A percentile compares a stretch with the other conserved stretches of the same genome.
Evolutionary conservation across 352 stramenopile species (phyloP).

Genomic region (Globisporangium megalacanthum): DNA sequence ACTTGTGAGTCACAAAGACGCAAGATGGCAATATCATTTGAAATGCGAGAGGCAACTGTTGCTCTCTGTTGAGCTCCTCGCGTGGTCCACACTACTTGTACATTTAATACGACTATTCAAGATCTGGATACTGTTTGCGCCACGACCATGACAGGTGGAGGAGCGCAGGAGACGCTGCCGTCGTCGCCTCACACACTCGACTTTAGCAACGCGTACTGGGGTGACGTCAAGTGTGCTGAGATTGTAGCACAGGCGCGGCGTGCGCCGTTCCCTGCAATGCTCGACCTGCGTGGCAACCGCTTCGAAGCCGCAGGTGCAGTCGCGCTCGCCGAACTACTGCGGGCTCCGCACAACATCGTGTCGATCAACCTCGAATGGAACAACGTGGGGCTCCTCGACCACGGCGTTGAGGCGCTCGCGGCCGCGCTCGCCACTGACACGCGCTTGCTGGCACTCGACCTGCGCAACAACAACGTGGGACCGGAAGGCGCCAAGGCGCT

Average conservation of each 20-base stretch:
- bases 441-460: constrained; percentile 54
- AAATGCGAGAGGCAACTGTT: too few species aligned
- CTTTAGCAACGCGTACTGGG: constrained; percentile 69
- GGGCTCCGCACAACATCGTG: constrained; percentile 42
- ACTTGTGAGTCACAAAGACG: too few species aligned
- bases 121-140: too few species aligned
- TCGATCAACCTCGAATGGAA: constrained; percentile 81
- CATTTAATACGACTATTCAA: too few species aligned
- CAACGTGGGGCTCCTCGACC: constrained; percentile 70
- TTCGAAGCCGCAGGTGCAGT: constrained; percentile 57
- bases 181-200: constrained; percentile 27
- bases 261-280: constrained; percentile 28
- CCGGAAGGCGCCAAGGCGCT: constrained; percentile 64
- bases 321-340: constrained; percentile 45
- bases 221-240: constrained; percentile 59
- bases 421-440: constrained; percentile 57
- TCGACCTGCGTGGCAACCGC: constrained; percentile 75
- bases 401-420: constrained; percentile 61
- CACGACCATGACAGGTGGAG: too few species aligned
- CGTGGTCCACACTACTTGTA: too few species aligned
- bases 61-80: too few species aligned
- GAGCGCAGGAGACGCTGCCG: background rate
- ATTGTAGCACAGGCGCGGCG: constrained; percentile 44
- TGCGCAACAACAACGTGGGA: constrained; percentile 84
- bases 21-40: too few species aligned